phyloP scores from a whole-genome alignment of 495 filamentous ascomycete genomes.

The Penicillium coffeae region DNA sequence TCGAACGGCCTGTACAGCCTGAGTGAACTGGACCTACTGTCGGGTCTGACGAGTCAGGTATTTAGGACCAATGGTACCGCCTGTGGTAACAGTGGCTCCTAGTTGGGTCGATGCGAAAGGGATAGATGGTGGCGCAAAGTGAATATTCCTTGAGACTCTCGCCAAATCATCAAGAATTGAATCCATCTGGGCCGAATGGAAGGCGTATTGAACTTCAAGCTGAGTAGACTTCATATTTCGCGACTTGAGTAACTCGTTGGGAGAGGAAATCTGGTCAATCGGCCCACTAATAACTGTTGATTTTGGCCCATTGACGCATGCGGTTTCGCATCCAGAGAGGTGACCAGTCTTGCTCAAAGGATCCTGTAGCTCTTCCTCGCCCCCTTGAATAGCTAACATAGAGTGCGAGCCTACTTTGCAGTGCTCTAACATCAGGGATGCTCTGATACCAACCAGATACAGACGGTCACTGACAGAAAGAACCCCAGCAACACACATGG shows the following conservation, averaged over 20 bases:
- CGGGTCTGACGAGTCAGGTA: too few relatives aligned
- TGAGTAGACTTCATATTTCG: conserved; percentile 59
- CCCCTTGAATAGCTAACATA: conserved; percentile 45
- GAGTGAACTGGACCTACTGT: too few relatives aligned
- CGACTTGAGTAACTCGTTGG: conserved; percentile 47
- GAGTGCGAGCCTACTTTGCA: conserved; percentile 67
- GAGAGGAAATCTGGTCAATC: conserved; percentile 31
- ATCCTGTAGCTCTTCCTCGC: conserved; percentile 22
- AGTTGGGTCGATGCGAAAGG: too few relatives aligned
- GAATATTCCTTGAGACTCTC: too few relatives aligned
- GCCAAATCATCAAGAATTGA: conserved; percentile 62
- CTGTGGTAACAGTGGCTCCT: too few relatives aligned
- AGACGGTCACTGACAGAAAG: conserved; percentile 70
- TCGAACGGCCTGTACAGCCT: too few relatives aligned
- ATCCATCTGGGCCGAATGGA: conserved; percentile 74
- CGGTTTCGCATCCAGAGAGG: conserved; percentile 26
- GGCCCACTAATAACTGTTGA: neutral
- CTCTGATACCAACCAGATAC: conserved; percentile 68
- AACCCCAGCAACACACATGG: conserved; percentile 72
- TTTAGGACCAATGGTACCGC: too few relatives aligned
- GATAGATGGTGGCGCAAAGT: too few relatives aligned
- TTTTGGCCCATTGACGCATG: conserved; percentile 41
- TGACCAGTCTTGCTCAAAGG: conserved; percentile 26
- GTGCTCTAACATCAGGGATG: conserved; percentile 64
- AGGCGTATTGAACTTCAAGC: conserved; percentile 68